phyloP scores from a whole-genome alignment of 106 monocot species.

The Phalaenopsis aphrodite region DNA sequence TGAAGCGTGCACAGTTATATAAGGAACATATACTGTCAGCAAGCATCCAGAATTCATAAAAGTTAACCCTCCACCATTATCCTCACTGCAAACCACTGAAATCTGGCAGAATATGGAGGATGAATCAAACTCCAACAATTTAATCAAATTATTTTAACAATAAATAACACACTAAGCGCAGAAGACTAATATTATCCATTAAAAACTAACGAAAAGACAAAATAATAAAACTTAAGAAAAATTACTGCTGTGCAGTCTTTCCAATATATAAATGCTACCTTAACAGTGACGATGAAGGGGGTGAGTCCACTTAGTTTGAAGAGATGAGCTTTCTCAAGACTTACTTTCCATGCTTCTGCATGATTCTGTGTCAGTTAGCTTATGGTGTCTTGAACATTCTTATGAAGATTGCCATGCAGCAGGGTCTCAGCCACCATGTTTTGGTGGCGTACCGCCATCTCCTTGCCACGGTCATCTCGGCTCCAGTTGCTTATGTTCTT shows the following conservation, averaged over 20 bases:
- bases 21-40: too few species aligned
- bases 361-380: slow-evolving; percentile 26
- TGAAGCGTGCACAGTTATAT: too few species aligned
- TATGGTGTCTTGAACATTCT: slow-evolving; percentile 41
- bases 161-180: neutral
- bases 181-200: neutral
- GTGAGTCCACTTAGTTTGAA: neutral
- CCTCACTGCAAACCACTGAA: too few species aligned
- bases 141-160: neutral
- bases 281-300: neutral
- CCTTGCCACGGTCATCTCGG: slow-evolving; percentile 37
- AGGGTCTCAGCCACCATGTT: slow-evolving; percentile 35
- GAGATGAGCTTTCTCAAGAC: slow-evolving; percentile 18
- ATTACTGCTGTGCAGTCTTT: too few species aligned
- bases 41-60: too few species aligned
- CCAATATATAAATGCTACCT: neutral
- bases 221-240: neutral
- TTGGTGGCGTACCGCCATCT: slow-evolving; percentile 45
- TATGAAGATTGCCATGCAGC: slow-evolving; percentile 44
- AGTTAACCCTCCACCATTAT: too few species aligned
- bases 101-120: too few species aligned
- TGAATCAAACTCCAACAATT: neutral
- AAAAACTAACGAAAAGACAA: neutral
- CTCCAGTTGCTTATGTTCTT: slow-evolving; percentile 30
- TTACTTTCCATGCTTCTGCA: slow-evolving; percentile 24